Percentiles rank a stretch among this genome's conserved stretches.
Evolutionary conservation across 495 filamentous ascomycete genomes (phyloP).

Genomic region (Aspergillus heteromorphus): DNA sequence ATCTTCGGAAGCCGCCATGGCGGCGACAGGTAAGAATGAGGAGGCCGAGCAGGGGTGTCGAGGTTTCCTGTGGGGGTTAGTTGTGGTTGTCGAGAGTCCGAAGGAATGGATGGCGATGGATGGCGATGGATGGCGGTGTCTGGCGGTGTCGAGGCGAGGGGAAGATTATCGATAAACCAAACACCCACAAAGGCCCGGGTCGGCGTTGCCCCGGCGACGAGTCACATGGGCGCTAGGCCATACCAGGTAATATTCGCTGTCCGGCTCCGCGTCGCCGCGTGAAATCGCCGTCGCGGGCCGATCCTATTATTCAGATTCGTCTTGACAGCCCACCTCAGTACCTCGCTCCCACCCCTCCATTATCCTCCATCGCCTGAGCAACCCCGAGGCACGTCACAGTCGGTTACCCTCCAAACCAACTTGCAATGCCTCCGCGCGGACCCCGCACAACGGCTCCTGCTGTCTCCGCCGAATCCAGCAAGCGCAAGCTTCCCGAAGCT

Average conservation of each 20-base stretch:
- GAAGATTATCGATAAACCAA: slow-evolving; percentile 45
- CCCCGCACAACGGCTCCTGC: slow-evolving; percentile 13
- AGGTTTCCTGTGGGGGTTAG: not conserved
- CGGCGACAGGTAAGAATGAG: slow-evolving; percentile 15
- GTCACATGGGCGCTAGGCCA: slow-evolving; percentile 22
- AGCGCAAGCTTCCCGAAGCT: slow-evolving; percentile 23
- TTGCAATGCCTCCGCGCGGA: slow-evolving; percentile 19
- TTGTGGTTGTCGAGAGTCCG: not conserved
- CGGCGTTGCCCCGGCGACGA: slow-evolving; percentile 31
- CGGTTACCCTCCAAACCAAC: not conserved
- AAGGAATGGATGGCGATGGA: not conserved
- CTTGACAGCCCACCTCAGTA: not conserved
- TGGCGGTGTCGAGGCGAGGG: slow-evolving; percentile 1
- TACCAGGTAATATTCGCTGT: slow-evolving; percentile 5
- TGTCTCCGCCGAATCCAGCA: slow-evolving; percentile 10
- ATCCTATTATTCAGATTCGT: not conserved
- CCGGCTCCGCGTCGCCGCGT: not conserved
- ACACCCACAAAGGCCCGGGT: too few relatives aligned
- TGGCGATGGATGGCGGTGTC: slow-evolving; percentile 9
- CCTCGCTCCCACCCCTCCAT: not conserved
- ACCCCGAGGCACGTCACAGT: not conserved
- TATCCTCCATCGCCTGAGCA: not conserved
- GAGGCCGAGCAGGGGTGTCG: not conserved
- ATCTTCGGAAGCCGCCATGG: slow-evolving; percentile 51
- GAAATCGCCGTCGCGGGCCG: not conserved